Base-by-base conservation (phyloP, 2,329 filamentous ascomycete species). In the Chaetomium sp. region DNA sequence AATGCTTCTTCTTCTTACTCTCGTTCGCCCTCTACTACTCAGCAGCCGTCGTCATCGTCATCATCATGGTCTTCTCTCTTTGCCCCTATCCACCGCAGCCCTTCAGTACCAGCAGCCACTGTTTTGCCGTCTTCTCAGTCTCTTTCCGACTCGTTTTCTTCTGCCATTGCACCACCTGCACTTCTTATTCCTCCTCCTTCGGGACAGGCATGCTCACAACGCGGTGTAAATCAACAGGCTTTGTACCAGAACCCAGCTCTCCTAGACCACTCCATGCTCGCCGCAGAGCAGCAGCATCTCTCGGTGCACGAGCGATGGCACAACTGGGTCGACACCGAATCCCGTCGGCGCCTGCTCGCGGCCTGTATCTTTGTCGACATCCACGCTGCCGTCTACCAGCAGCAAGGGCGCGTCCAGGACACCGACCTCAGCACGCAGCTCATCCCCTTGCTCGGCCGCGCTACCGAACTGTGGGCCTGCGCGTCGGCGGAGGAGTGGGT, bases 341-440 rank as follows among this genome's bases (percentile, higher is more conserved):
- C 77, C 6, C 72, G 71, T 53, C 76, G 79, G 54, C 76, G 81
- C 43, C 72, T 84, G 34, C 69, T 82, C n/a, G 72, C 77, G 37
- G 76, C 75, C 11, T 84, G 79, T 68, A 81, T 83, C 66, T 68
- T 81, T 52, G 70, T 81, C 54, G 81, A 84, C 64, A 71, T 77
- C 6, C 80, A 83, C 58, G 74, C 78, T 63, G 75, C 78, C 59
- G 70, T 77, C 59, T 83, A 80, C 62, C 73, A 79, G 52, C 77
- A 84, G 66, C 77, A 79, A 59, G 71, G 70, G 14, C 68, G 70
- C 40, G 67, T 68, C 33, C 65, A 68, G 36, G 71, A 70, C 44
- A 68, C 70, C 47, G 64, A 65, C 37, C 64, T 56, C 55, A 66
- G 54, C 63, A 68, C 59, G 65, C 76, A 56, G 14, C 63, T 69